These are phyloP conservation scores for Straminergon stramineum DNA, from an alignment of 225 moss, liverwort and hornwort genomes.

Conservation along the genomic window DNA sequence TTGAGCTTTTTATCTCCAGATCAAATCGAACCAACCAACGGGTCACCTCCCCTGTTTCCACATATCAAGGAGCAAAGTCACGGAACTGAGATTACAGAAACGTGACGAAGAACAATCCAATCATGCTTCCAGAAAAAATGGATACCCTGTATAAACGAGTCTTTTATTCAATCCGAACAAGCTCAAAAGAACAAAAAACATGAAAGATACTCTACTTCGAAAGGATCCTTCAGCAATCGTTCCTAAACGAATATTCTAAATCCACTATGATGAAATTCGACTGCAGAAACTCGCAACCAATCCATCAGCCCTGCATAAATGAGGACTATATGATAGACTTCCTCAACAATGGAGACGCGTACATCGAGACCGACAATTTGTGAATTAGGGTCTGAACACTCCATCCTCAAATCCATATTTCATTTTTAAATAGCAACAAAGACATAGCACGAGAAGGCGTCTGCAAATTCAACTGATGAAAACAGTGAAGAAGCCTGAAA, in stretches of 20 bases:
- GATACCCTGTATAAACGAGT: not conserved
- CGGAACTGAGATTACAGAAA: not conserved
- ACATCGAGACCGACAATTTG: not conserved
- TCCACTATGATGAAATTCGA: not conserved
- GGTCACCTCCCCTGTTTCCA: constrained; percentile 15
- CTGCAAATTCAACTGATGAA: not conserved
- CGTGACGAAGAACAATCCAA: not conserved
- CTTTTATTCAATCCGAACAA: not conserved
- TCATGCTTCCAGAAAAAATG: not conserved
- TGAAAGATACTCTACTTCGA: not conserved
- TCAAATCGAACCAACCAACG: not conserved
- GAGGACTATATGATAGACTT: not conserved
- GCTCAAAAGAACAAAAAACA: not conserved
- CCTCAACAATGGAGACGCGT: not conserved
- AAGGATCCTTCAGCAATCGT: not conserved
- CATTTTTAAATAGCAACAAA: too few species aligned
- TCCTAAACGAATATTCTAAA: not conserved
- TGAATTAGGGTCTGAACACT: not conserved
- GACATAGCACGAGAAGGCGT: not conserved
- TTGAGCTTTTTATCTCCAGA: not conserved
- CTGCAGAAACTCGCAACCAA: not conserved
- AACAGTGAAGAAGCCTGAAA: not conserved
- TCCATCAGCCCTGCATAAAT: not conserved
- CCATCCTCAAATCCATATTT: not conserved
- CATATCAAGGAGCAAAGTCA: not conserved